Evolutionary conservation across 75 land plant genomes (phyloP).

Genomic region (Pseudotsuga menziesii): DNA sequence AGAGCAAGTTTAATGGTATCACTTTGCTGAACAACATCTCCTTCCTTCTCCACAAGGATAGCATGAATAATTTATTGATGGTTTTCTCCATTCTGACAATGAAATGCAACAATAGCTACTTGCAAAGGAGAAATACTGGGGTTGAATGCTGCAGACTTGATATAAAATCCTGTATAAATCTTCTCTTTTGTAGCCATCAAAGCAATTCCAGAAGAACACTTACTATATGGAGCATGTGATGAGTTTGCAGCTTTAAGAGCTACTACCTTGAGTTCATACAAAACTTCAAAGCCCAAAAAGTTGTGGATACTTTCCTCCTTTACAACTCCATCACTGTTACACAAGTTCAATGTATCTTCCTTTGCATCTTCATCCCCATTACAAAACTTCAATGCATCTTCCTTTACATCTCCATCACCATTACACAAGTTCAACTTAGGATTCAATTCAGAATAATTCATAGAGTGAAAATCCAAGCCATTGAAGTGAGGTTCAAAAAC

Average conservation of each 20-base stretch:
- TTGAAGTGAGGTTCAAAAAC: conserved; percentile 63
- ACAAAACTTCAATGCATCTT: too few relatives aligned
- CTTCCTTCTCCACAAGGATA: conserved; percentile 81
- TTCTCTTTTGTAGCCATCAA: conserved; percentile 45
- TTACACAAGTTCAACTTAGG: background rate
- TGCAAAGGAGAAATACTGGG: conserved; percentile 89
- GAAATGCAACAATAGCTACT: conserved; percentile 80
- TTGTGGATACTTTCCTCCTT: conserved; percentile 1
- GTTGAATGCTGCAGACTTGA: conserved; percentile 93
- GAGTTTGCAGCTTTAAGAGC: conserved; percentile 80
- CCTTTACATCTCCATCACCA: too few relatives aligned
- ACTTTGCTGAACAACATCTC: conserved; percentile 61
- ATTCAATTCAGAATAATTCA: conserved; percentile 1
- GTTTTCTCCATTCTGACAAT: conserved; percentile 55
- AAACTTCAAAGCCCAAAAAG: background rate
- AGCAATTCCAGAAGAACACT: conserved; percentile 85
- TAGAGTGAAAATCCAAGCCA: conserved; percentile 1
- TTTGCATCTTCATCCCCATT: background rate
- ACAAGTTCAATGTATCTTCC: too few relatives aligned
- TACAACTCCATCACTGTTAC: background rate
- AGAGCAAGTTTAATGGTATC: conserved; percentile 53
- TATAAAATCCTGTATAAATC: conserved; percentile 65
- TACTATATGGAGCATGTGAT: conserved; percentile 91
- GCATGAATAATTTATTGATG: conserved; percentile 64
- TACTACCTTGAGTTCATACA: conserved; percentile 17